Conservation (phyloP, 768 basidiomycete genomes). For the Lactarius sanguifluus region DNA sequence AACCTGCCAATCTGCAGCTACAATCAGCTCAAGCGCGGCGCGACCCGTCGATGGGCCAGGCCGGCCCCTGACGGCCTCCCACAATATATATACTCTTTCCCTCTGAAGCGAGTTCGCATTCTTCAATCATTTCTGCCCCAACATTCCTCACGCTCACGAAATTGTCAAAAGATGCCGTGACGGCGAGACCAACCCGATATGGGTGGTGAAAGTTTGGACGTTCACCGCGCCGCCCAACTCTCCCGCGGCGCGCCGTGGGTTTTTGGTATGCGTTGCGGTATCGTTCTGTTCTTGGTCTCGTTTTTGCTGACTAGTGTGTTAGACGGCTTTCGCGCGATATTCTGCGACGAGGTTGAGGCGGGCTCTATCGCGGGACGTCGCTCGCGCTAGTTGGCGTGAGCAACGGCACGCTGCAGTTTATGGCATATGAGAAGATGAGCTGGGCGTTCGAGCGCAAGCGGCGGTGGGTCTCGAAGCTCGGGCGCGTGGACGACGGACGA, state of each 20-base stretch:
- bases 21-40: neutral
- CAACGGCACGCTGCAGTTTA: conserved; percentile 95
- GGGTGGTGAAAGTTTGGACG: conserved; percentile 97
- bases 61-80: neutral
- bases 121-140: neutral
- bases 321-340: conserved; percentile 76
- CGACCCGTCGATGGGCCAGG: neutral
- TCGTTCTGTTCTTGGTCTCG: neutral
- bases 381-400: conserved; percentile 90
- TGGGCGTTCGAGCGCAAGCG: conserved; percentile 83
- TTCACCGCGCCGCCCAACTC: conserved; percentile 75
- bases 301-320: neutral
- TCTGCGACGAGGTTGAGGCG: conserved; percentile 71
- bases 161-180: conserved; percentile 83
- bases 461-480: conserved; percentile 56
- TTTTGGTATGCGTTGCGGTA: no score
- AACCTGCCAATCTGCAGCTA: neutral
- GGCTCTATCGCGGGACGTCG: conserved; percentile 84
- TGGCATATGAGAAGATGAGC: conserved; percentile 90
- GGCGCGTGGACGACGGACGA: conserved; percentile 70
- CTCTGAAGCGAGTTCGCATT: neutral
- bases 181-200: conserved; percentile 94
- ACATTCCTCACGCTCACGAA: conserved; percentile 13
- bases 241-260: conserved; percentile 71
- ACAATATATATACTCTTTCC: neutral